Evolutionary conservation across 495 filamentous ascomycete species (phyloP).

Genomic region (Hypoxylon crocopeplum): DNA sequence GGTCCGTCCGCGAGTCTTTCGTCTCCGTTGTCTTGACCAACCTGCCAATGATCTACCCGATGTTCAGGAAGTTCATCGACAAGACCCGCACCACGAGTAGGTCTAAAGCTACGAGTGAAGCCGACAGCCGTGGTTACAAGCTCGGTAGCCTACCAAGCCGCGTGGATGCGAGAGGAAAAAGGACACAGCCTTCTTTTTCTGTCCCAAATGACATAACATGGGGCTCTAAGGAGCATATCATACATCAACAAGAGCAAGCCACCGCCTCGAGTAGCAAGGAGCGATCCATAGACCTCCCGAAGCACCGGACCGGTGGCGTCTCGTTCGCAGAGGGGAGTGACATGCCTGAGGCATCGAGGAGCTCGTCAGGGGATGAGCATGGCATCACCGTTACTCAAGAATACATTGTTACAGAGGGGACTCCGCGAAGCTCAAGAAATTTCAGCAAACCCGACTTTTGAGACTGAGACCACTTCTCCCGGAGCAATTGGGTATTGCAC

Average conservation of each 20-base stretch:
- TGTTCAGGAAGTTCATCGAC: slow-evolving; percentile 43
- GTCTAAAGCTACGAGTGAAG: slow-evolving; percentile 10
- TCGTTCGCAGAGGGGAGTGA: slow-evolving; percentile 2
- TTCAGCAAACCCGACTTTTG: not conserved
- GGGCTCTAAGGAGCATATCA: slow-evolving; percentile 52
- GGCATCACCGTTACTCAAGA: slow-evolving; percentile 30
- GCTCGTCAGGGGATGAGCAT: not conserved
- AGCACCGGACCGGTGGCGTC: not conserved
- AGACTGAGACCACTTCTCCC: no score
- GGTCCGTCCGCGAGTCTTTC: slow-evolving; percentile 70
- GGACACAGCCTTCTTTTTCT: slow-evolving; percentile 50
- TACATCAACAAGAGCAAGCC: slow-evolving; percentile 5
- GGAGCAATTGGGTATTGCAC: no score
- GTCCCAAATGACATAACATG: slow-evolving; percentile 48
- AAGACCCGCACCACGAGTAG: slow-evolving; percentile 37
- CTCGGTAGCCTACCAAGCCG: slow-evolving; percentile 26
- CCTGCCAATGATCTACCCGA: slow-evolving; percentile 65
- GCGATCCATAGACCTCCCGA: slow-evolving; percentile 4
- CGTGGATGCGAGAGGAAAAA: slow-evolving; percentile 40
- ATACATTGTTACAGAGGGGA: slow-evolving; percentile 24
- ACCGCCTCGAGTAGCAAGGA: not conserved
- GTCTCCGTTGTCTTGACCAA: slow-evolving; percentile 66
- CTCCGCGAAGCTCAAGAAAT: not conserved
- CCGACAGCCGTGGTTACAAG: slow-evolving; percentile 28
- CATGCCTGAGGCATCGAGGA: not conserved